These are phyloP conservation scores for Ophiostoma quercus DNA, from an alignment of 2,329 filamentous ascomycete genomes.

Conservation along the genomic window DNA sequence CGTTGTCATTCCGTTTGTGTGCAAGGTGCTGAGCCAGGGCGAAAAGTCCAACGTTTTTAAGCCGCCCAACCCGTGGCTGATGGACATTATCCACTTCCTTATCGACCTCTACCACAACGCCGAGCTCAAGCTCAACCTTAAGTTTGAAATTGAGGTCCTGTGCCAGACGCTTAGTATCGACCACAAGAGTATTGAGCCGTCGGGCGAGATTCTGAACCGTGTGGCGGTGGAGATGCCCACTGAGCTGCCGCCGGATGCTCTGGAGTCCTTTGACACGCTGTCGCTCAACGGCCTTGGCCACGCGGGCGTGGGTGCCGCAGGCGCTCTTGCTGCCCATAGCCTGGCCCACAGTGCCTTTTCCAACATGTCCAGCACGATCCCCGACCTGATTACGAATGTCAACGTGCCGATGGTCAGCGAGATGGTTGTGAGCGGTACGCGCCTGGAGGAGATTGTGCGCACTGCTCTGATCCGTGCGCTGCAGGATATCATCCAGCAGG, in stretches of 20 bases:
- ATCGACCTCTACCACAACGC: constrained; percentile 91
- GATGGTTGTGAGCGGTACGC: constrained; percentile 66
- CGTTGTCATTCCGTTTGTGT: constrained; percentile 93
- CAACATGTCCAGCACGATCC: constrained; percentile 69
- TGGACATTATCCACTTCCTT: constrained; percentile 88
- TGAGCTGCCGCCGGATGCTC: constrained; percentile 58
- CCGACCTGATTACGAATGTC: constrained; percentile 74
- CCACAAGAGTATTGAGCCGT: constrained; percentile 83
- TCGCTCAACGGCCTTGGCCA: constrained; percentile 69
- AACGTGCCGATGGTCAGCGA: constrained; percentile 76
- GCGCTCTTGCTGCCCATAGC: constrained; percentile 55
- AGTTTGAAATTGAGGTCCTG: constrained; percentile 97
- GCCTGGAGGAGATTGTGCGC: constrained; percentile 71
- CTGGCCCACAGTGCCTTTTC: constrained; percentile 49
- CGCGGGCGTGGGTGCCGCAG: constrained; percentile 62
- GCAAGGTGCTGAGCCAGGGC: constrained; percentile 87
- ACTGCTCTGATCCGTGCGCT: constrained; percentile 84
- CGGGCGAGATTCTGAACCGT: constrained; percentile 77
- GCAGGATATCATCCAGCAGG: constrained; percentile 92
- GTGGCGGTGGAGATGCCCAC: constrained; percentile 57
- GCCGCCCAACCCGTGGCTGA: constrained; percentile 94
- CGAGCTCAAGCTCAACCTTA: constrained; percentile 91
- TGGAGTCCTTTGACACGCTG: constrained; percentile 80
- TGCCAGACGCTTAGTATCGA: constrained; percentile 91
- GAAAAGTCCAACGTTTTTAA: constrained; percentile 81